Conservation (phyloP, 2,329 filamentous ascomycete species). For the Fusarium scirpi region DNA sequence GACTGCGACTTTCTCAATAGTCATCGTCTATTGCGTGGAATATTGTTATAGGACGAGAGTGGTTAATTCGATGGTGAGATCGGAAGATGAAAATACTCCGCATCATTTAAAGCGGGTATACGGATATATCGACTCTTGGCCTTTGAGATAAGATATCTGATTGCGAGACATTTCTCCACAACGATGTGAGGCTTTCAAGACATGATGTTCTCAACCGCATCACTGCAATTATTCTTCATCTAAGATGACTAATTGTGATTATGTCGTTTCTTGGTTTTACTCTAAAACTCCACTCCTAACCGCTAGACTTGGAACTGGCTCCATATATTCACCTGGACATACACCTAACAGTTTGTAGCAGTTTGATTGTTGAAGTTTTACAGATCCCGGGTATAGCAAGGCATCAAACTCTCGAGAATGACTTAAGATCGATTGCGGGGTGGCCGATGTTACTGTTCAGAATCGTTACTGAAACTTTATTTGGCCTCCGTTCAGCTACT, state of each 20-base stretch:
- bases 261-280: background rate
- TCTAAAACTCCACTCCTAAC: rapidly evolving
- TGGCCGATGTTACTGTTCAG: background rate
- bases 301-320: background rate
- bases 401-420: background rate
- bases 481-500: background rate
- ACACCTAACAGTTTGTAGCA: background rate
- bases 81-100: background rate
- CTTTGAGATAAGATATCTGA: background rate
- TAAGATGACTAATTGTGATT: background rate
- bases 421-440: background rate
- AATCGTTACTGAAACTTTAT: background rate
- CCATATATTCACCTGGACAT: background rate
- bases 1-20: constrained; percentile 9
- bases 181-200: background rate
- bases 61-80: background rate
- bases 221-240: rapidly evolving
- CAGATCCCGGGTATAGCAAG: background rate
- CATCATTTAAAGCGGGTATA: background rate
- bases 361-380: background rate
- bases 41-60: background rate
- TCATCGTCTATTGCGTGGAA: background rate
- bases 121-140: background rate
- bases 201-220: rapidly evolving
- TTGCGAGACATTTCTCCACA: background rate